A percentile compares a stretch with the other conserved stretches of the same genome.
phyloP scores from a whole-genome alignment of 371 early-diverging fungal species.

The Haplosporangium sp. region DNA sequence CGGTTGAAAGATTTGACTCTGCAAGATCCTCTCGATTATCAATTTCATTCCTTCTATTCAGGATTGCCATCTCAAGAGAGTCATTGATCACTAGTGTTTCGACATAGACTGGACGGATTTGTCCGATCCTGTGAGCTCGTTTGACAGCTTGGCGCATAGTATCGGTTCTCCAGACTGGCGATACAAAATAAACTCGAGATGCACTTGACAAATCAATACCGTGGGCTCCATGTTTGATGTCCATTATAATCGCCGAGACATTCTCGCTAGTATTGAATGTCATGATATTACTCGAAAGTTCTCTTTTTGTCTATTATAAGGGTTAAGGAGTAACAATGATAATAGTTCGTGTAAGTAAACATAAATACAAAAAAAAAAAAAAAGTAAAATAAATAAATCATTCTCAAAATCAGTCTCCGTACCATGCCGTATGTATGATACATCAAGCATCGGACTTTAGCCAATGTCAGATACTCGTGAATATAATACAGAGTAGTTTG shows the following conservation, averaged over 20 bases:
- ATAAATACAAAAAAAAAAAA: neutral
- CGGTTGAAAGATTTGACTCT: neutral
- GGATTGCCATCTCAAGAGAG: conserved; percentile 78
- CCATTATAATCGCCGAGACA: conserved; percentile 79
- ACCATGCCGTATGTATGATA: conserved; percentile 65
- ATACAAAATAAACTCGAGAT: conserved; percentile 77
- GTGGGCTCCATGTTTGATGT: conserved; percentile 69
- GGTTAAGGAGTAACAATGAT: neutral
- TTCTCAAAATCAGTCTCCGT: neutral
- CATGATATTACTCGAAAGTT: conserved; percentile 72
- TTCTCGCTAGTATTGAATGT: conserved; percentile 79
- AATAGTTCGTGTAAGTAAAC: neutral
- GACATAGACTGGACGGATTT: conserved; percentile 81
- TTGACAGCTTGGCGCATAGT: conserved; percentile 86
- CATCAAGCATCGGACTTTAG: conserved; percentile 66
- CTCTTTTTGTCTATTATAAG: conserved; percentile 55
- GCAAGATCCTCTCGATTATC: conserved; percentile 6
- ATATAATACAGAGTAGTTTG: conserved; percentile 63
- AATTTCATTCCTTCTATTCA: conserved; percentile 59
- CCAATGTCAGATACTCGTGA: conserved; percentile 62
- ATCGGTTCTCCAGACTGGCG: conserved; percentile 76
- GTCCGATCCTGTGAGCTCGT: conserved; percentile 92
- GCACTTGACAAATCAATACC: conserved; percentile 83
- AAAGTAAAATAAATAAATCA: neutral
- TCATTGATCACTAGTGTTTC: conserved; percentile 77